Base-by-base conservation (phyloP, 2,329 filamentous ascomycete species). In the Arthrocladium fulminans region DNA sequence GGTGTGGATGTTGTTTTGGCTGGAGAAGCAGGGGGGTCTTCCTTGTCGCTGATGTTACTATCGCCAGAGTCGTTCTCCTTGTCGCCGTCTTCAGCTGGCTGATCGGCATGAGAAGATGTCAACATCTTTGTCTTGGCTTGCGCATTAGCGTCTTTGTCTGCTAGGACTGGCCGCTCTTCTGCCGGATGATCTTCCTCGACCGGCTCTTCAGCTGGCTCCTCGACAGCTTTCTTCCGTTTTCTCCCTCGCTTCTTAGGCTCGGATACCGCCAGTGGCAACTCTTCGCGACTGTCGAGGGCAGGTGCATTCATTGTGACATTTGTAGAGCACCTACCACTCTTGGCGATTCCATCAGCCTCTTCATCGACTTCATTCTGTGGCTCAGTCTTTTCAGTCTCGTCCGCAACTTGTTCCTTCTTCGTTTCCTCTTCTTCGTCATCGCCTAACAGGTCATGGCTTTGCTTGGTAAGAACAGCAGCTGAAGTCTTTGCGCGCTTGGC, bases 401-500 rank as follows among this genome's bases (percentile, higher is more conserved):
- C 30, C 7, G 51, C 48, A 9, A 42, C 8, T 27, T 56, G 51
- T 41, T 54, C 52, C 35, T 57, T 57, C 17, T 57, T 45, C 19
- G 56, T 54, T 34, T 52, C 57, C 30, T 59, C 56, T 20, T 58
- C 51, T 39, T 59, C 55, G 25, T 54, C 57, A 20, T 60, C 57
- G 41, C 50, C 54, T 10, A 59, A 40, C 51, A 56, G 54, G 2
- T 51, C 49, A 4, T 54, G 51, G 7, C 34, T 40, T 30, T 49
- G 50, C 20, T 51, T 54, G 27, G 55, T 35, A 10, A 57, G 34
- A 4, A 49, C 51, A 30, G 52, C 55, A 3, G 54, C 56, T 8
- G 56, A 56, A 19, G 56, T 57, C 41, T 59, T 60, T 13, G 56
- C 55, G 10, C 54, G 51, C 37, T 60, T 60, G 38, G 57, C 55